Percentiles rank a stretch among this genome's conserved stretches.
These are phyloP conservation scores for Chenopodium quinoa DNA, from an alignment of 148 eudicot species.

Conservation along the genomic window DNA sequence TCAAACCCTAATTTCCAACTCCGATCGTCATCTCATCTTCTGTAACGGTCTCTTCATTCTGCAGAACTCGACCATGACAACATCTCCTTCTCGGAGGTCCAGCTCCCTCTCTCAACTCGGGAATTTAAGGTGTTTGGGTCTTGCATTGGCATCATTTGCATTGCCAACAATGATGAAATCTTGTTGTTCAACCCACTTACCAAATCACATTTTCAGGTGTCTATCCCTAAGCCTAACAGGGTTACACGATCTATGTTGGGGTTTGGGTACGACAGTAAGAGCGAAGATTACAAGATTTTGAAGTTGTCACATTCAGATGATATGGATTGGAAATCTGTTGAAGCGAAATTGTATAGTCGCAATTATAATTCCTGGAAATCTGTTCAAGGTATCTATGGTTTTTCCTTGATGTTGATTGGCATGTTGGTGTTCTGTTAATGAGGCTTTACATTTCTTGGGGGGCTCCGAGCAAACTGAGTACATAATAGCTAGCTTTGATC, in stretches of 20 bases:
- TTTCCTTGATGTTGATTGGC: not conserved
- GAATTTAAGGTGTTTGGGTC: not conserved
- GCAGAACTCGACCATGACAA: too few species aligned
- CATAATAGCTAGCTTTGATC: too few species aligned
- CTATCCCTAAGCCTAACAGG: too few species aligned
- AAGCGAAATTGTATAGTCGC: not conserved
- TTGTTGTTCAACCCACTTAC: slow-evolving; percentile 4
- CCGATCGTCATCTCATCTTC: too few species aligned
- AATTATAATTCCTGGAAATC: slow-evolving; percentile 6
- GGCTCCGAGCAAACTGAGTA: accelerated
- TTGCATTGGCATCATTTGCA: not conserved
- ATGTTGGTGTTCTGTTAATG: slow-evolving; percentile 12
- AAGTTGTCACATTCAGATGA: not conserved
- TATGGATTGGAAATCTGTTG: not conserved
- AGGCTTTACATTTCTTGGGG: slow-evolving; percentile 5
- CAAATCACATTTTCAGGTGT: not conserved
- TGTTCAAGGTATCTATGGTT: not conserved
- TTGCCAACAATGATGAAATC: not conserved
- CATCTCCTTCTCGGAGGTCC: too few species aligned
- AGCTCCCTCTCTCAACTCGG: too few species aligned
- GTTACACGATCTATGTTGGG: too few species aligned
- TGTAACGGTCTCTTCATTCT: too few species aligned
- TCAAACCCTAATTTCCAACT: slow-evolving; percentile 11
- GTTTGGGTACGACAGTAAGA: not conserved
- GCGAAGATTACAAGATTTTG: slow-evolving; percentile 13